Evolutionary conservation across 2,329 filamentous ascomycete species (phyloP).

Genomic region (Xylaria multiplex): DNA sequence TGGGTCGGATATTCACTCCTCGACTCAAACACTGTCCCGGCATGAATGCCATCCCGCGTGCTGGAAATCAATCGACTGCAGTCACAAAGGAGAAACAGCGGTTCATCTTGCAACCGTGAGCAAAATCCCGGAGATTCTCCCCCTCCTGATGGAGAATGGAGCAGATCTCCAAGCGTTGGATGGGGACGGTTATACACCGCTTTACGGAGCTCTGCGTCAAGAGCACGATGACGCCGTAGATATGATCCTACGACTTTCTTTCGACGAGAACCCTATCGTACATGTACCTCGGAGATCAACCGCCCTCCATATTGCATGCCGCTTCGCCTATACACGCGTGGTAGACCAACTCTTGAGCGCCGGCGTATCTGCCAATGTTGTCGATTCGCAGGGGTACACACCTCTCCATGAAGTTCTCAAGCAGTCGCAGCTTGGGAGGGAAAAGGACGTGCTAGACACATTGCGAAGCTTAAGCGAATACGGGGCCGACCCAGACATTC

Average conservation of each 20-base stretch:
- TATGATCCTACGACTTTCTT: not conserved
- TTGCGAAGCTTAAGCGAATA: not conserved
- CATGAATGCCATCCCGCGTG: not conserved
- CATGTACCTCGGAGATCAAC: conserved; percentile 1
- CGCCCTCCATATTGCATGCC: conserved; percentile 10
- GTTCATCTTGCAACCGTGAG: not conserved
- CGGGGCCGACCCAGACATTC: not conserved
- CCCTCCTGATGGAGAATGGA: not conserved
- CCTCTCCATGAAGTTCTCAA: conserved; percentile 5
- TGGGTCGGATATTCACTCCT: not conserved
- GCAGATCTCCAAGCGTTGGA: not conserved
- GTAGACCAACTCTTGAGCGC: not conserved
- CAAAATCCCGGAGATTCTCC: not conserved
- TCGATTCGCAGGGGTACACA: conserved; percentile 1
- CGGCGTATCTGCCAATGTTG: not conserved
- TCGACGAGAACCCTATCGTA: not conserved
- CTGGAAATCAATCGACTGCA: not conserved
- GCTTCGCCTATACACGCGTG: not conserved
- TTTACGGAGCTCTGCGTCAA: not conserved
- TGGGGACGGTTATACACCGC: not conserved
- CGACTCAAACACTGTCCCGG: not conserved
- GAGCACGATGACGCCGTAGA: not conserved
- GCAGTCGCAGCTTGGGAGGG: not conserved
- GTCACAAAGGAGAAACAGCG: not conserved
- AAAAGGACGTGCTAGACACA: not conserved